Percentiles rank a stretch among this genome's conserved stretches.
Evolutionary conservation across 2,329 filamentous ascomycete species (phyloP).

Genomic region (Intubia oerlemansii): DNA sequence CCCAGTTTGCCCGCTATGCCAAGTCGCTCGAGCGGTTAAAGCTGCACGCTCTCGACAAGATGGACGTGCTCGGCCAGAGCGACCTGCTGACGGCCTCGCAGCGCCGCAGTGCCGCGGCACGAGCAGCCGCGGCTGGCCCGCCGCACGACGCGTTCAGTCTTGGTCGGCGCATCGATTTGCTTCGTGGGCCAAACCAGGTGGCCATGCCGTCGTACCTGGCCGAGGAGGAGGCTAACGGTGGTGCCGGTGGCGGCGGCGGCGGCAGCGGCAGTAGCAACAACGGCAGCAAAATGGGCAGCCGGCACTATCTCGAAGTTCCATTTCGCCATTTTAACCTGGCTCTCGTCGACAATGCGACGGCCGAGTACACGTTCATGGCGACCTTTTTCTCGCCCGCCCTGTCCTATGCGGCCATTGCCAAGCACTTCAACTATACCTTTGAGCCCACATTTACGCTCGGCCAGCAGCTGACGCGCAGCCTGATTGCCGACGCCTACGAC

Average conservation of each 20-base stretch:
- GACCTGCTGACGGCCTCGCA: constrained; percentile 37
- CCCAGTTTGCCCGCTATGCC: constrained; percentile 76
- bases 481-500: constrained; percentile 42
- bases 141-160: constrained; percentile 77
- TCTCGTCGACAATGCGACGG: constrained; percentile 77
- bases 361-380: constrained; percentile 86
- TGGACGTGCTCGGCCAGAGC: constrained; percentile 66
- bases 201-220: constrained; percentile 76
- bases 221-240: constrained; percentile 85
- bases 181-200: constrained; percentile 50
- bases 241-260: too few species aligned
- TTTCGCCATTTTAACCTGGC: constrained; percentile 94
- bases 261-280: too few species aligned
- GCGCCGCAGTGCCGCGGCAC: constrained; percentile 15
- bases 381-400: constrained; percentile 69
- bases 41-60: constrained; percentile 61
- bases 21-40: constrained; percentile 69
- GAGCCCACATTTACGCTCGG: constrained; percentile 77
- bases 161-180: constrained; percentile 63
- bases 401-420: constrained; percentile 55
- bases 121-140: constrained; percentile 36
- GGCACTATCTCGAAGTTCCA: constrained; percentile 72
- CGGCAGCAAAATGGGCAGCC: too few species aligned
- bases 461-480: constrained; percentile 49
- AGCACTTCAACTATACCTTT: constrained; percentile 74